phyloP scores from a whole-genome alignment of 129 eudicot genomes.

The Flaveria bidentis region DNA sequence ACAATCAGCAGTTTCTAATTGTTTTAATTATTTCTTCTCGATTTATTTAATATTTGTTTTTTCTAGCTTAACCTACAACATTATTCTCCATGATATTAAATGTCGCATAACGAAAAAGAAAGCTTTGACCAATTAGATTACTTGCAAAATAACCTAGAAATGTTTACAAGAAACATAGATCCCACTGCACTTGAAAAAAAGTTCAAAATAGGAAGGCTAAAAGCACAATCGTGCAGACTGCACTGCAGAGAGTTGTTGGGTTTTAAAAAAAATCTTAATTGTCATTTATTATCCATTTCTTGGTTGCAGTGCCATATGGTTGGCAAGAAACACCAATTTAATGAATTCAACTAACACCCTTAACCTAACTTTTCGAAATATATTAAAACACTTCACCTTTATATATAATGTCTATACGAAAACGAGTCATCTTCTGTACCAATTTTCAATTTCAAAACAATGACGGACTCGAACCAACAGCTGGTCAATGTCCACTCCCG shows the following conservation, averaged over 20 bases:
- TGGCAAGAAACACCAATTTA: slow-evolving; percentile 32
- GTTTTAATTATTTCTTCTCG: no score
- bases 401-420: not conserved
- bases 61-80: no score
- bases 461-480: not conserved
- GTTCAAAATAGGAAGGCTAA: not conserved
- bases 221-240: not conserved
- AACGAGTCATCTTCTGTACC: not conserved
- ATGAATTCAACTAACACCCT: slow-evolving; percentile 34
- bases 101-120: no score
- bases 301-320: slow-evolving; percentile 24
- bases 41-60: no score
- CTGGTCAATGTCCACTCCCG: slow-evolving; percentile 50
- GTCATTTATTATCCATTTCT: slow-evolving; percentile 28
- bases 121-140: no score
- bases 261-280: slow-evolving; percentile 9
- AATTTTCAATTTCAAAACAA: not conserved
- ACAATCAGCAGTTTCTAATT: no score
- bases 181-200: not conserved
- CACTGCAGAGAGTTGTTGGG: not conserved
- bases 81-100: no score
- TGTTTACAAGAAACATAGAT: not conserved
- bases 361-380: slow-evolving; percentile 15
- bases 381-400: not conserved
- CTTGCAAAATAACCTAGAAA: no score